Evolutionary conservation across 1,284 basidiomycete genomes (phyloP).

Genomic region (Ganoderma sinense): DNA sequence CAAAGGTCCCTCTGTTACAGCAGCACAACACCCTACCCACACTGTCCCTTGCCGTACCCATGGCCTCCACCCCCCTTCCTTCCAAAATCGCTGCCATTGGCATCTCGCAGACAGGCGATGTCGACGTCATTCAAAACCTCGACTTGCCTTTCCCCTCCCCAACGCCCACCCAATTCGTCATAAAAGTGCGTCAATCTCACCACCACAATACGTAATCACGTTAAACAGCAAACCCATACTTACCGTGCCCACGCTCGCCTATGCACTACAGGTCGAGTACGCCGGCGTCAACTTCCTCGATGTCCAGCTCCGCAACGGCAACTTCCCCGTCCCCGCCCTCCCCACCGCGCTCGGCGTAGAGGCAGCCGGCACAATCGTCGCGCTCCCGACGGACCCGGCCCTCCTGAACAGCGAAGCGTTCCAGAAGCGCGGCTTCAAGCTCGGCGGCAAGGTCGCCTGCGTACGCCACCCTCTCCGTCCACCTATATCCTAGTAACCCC

Average conservation of each 20-base stretch:
- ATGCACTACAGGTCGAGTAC: constrained; percentile 70
- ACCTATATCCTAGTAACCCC: too few relatives aligned
- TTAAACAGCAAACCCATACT: too few relatives aligned
- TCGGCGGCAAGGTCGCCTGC: constrained; percentile 71
- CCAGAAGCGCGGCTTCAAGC: constrained; percentile 62
- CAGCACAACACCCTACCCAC: too few relatives aligned
- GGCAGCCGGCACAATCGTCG: constrained; percentile 77
- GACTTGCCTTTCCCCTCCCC: constrained; percentile 69
- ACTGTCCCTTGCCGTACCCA: constrained; percentile 24
- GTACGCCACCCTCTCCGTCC: too few relatives aligned
- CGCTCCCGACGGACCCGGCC: constrained; percentile 67
- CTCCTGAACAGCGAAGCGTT: constrained; percentile 64
- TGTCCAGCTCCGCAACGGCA: constrained; percentile 57
- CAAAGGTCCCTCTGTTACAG: background rate
- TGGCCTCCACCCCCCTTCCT: constrained; percentile 50
- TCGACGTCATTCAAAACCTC: constrained; percentile 80
- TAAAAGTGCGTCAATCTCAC: constrained; percentile 64
- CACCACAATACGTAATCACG: background rate
- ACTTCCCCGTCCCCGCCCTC: constrained; percentile 64
- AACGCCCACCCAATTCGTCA: constrained; percentile 72
- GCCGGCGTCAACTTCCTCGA: constrained; percentile 89
- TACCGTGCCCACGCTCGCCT: too few relatives aligned
- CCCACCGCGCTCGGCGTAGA: constrained; percentile 87
- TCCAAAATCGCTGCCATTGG: constrained; percentile 61
- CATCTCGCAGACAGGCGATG: constrained; percentile 70